Conservation (phyloP, 2,329 filamentous ascomycete genomes). For the Talaromyces verruculosus region DNA sequence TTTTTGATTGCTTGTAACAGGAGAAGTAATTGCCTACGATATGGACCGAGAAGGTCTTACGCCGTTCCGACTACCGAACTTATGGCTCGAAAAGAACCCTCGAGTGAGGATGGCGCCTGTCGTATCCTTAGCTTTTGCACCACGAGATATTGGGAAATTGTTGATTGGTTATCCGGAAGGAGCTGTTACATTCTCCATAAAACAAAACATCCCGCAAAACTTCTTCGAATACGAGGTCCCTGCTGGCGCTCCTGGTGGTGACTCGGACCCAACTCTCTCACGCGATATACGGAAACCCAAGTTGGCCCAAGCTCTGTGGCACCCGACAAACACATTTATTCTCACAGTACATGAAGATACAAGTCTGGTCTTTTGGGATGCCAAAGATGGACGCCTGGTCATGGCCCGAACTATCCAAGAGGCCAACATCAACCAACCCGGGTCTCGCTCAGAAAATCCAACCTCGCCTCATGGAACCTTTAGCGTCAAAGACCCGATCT, state of each 20-base stretch:
- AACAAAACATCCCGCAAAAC: constrained; percentile 75
- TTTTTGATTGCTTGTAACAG: constrained; percentile 31
- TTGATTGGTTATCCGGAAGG: constrained; percentile 89
- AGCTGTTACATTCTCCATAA: constrained; percentile 89
- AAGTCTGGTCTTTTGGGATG: constrained; percentile 91
- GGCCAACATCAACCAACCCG: constrained; percentile 69
- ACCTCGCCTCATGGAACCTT: constrained; percentile 52
- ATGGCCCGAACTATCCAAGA: constrained; percentile 79
- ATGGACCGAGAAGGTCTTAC: constrained; percentile 76
- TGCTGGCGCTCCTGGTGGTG: constrained; percentile 76
- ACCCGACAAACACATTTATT: constrained; percentile 89
- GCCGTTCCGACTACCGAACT: constrained; percentile 78
- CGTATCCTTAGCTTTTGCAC: constrained; percentile 80
- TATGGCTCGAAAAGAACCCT: constrained; percentile 75
- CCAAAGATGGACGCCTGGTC: constrained; percentile 80
- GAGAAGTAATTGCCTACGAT: constrained; percentile 90
- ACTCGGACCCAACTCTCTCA: constrained; percentile 62
- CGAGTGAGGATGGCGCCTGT: constrained; percentile 64
- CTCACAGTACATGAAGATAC: constrained; percentile 86
- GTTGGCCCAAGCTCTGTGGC: constrained; percentile 84
- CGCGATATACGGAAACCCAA: constrained; percentile 67
- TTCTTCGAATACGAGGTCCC: constrained; percentile 84
- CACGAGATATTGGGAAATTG: constrained; percentile 86
- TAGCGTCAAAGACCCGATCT: constrained; percentile 69
- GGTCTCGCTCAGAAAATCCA: constrained; percentile 44